Base-by-base conservation (phyloP, 345 rosid species). In the Citrus sp. region DNA sequence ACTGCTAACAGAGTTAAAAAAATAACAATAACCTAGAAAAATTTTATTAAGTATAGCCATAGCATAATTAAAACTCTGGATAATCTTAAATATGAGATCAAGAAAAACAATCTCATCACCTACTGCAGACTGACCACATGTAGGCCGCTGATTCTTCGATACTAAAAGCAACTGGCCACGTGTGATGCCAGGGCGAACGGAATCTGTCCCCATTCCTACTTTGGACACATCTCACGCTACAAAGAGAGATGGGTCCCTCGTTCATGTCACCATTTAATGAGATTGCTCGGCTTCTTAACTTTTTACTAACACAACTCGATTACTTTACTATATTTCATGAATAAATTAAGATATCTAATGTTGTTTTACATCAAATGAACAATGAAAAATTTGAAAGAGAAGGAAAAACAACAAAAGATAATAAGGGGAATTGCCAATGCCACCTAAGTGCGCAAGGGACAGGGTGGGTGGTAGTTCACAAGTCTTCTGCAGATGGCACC, bases 141-240 rank as follows among this genome's bases (percentile, higher is more conserved):
- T 70, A 63, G 30, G 5, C 60, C 27, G 75, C 25, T 78, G 78
- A 75, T 80, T 80, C 86, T 70, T 74, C 67, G 68, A 59, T 56
- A 28, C 54, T n/a, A 46, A 28, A 76, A 72, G 69, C 78, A 80
- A 46, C 67, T 51, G 79, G 70, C 85, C 88, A 88, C 86, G 87
- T 85, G 88, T 82, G 81, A 72, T 82, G 79, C 70, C 75, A 80
- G 80, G 82, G 83, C 87, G 62, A 49, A 80, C 76, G 80, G 83
- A 56, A 77, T 78, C 81, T 77, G 81, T 73, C 84, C 86, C 87
- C 78, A 16, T n/a, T 25, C 75, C 69, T 30, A 54, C 76, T 66
- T 77, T 61, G 89, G 80, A 77, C 88, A 60, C 46, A 76, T 82
- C 64, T 62, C 38, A 80, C 67, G 82, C 85, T 42, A 82, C 86